Percentiles rank a stretch among this genome's conserved stretches.
Conservation (phyloP, 164 flowering plant genomes). For the Aristolochia fimbriata region DNA sequence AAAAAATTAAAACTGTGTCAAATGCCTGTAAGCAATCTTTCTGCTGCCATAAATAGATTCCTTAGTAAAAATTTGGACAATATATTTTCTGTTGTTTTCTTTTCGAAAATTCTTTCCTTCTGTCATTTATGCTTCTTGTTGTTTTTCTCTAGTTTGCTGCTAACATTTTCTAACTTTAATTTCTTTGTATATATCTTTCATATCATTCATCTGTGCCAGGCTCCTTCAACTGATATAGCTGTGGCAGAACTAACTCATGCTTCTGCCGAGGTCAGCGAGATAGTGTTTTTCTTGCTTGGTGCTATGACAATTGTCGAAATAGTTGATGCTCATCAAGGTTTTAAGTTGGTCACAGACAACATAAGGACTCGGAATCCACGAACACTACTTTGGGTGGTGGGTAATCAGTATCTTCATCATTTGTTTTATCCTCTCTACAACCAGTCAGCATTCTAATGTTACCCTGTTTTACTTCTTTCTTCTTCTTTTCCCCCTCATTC, state of each 20-base stretch:
- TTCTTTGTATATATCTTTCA: background rate
- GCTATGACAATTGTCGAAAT: constrained; percentile 99
- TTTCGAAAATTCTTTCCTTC: no score
- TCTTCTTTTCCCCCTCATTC: no score
- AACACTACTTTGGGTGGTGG: constrained; percentile 95
- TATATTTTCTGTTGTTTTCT: no score
- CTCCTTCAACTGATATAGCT: constrained; percentile 90
- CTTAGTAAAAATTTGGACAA: no score
- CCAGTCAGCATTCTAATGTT: no score
- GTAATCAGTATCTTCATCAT: constrained; percentile 13
- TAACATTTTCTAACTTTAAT: background rate
- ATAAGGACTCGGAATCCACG: constrained; percentile 90
- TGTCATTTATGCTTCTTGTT: no score
- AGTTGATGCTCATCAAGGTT: constrained; percentile 98
- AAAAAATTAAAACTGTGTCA: no score
- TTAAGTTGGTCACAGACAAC: constrained; percentile 91
- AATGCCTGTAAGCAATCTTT: no score
- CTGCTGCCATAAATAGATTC: no score
- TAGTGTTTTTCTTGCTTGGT: constrained; percentile 96
- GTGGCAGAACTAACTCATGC: constrained; percentile 75
- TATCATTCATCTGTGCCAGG: constrained; percentile 32
- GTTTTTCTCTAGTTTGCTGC: no score
- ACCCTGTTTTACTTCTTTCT: no score
- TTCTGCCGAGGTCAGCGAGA: constrained; percentile 93
- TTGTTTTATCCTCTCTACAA: no score